Conservation (phyloP, 2,329 filamentous ascomycete genomes). For the Fusarium sacchari region DNA sequence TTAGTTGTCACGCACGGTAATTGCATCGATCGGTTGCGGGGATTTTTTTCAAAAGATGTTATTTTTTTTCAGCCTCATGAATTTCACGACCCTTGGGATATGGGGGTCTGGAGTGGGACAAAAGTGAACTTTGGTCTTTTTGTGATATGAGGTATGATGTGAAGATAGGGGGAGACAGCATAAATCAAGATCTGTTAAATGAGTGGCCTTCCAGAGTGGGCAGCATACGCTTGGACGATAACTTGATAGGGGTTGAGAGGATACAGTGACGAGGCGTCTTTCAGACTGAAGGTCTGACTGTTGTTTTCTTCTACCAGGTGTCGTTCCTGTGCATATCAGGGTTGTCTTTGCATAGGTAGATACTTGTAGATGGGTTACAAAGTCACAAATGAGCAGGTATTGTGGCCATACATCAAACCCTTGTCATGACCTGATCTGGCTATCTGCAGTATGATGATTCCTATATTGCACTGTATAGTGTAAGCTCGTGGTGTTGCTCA, state of each 20-base stretch:
- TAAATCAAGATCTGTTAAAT: constrained; percentile 13
- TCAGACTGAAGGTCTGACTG: too few species aligned
- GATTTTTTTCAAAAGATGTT: constrained; percentile 7
- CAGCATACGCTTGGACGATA: neutral
- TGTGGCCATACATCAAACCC: neutral
- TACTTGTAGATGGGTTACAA: too few species aligned
- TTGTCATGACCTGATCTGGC: neutral
- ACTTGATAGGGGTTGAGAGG: neutral
- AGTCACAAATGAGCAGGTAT: neutral
- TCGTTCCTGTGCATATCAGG: too few species aligned
- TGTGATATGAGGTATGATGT: constrained; percentile 25
- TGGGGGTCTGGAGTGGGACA: constrained; percentile 31
- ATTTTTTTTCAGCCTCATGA: constrained; percentile 41
- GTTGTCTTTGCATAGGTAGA: too few species aligned
- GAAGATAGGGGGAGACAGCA: constrained; percentile 4
- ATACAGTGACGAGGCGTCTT: neutral
- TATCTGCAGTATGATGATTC: neutral
- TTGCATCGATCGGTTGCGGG: constrained; percentile 42
- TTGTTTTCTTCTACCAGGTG: too few species aligned
- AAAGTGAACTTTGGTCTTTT: constrained; percentile 37
- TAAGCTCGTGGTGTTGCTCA: neutral
- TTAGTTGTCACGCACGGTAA: constrained; percentile 44
- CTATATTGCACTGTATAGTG: neutral
- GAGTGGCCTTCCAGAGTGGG: neutral
- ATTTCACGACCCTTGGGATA: constrained; percentile 43